Base-by-base conservation (phyloP, 106 monocot genomes). In the Ottelia alismoides region DNA sequence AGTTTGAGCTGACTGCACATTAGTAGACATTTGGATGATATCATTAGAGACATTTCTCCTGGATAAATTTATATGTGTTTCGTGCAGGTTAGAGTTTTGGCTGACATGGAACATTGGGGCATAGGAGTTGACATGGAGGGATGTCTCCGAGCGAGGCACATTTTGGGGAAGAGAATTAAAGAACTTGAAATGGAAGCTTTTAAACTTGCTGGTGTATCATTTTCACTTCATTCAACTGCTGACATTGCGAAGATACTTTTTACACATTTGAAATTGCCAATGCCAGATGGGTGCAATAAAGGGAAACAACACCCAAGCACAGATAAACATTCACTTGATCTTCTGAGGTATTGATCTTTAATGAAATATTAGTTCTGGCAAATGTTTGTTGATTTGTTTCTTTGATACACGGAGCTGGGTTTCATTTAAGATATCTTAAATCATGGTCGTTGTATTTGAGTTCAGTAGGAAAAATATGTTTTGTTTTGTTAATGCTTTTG, bases 291-390 rank as follows among this genome's bases (percentile, higher is more conserved):
- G 21, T 50, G 74, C 51, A 76, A 76, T 22, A 88, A 78, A 69
- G 96, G 96, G 30, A 98, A 89, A 49, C 61, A 74, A 30, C 96
- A 98, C 65, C 89, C 89, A 59, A 98, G 89, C 60, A 98, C 96
- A 27, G 67, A 85, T 60, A 98, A 98, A 63, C 96, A 77, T 31
- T 70, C 77, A n/a, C 57, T 89, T 11, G 96, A 85, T 27, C 32
- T 79, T 7, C 60, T 98, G 55, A 88, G 88, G 94, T 96, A 85
- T n/a, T n/a, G n/a, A n/a, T n/a, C n/a, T n/a, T n/a, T n/a, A n/a
- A n/a, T n/a, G n/a, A n/a, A n/a, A n/a, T n/a, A n/a, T n/a, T n/a
- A n/a, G n/a, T n/a, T n/a, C n/a, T n/a, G n/a, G n/a, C n/a, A n/a
- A n/a, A n/a, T n/a, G n/a, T n/a, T n/a, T n/a, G n/a, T n/a, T n/a